Evolutionary conservation across 2,329 filamentous ascomycete species (phyloP), one percentile per base, ranked within the genome.

Genomic region (Macrophomina phaseolina): DNA sequence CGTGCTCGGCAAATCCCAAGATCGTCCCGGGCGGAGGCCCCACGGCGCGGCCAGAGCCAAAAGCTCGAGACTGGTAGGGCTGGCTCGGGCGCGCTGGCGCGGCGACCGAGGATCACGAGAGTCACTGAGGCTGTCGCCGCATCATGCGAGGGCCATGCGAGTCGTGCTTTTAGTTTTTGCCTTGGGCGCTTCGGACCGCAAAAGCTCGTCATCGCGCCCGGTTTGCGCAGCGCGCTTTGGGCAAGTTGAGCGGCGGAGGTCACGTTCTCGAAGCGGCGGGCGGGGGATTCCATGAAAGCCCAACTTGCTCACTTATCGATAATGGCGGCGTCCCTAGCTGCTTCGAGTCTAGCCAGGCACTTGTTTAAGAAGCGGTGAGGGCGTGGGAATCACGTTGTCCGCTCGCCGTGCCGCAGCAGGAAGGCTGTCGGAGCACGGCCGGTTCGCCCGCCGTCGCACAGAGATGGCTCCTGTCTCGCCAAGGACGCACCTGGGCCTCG

Each of bases 271-370:
- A 48, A 49, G 58, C 30, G 42, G 32, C 32, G n/a, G 58, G 42
- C 58, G 8, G 45, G 58, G 58, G 45, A 14, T 38, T 48, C 58
- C 58, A 49, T 62, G 58, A 46, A 61, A 18, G 45, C 53, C 53
- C 60, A 63, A 49, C 60, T 30, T 63, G 52, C 18, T 28, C 12
- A 34, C 28, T 62, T 62, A 62, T 62, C 58, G 58, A 62, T 63
- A 51, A 14, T 14, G 36, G 56, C 48, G 28, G 58, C 58, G 5
- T 53, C 28, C 28, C 49, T 52, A 53, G 61, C 61, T 64, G 61
- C 34, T 30, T 64, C 61, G 28, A 64, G 61, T 64, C 61, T 64
- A 64, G 61, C 61, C 61, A 64, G 61, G 61, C 61, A 64, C 61
- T 64, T 62, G 58, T 49, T 62, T 62, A 49, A 62, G 58, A 62